phyloP scores from a whole-genome alignment of 1,139 yeast genomes.

The Oligophagozyma castellii region DNA sequence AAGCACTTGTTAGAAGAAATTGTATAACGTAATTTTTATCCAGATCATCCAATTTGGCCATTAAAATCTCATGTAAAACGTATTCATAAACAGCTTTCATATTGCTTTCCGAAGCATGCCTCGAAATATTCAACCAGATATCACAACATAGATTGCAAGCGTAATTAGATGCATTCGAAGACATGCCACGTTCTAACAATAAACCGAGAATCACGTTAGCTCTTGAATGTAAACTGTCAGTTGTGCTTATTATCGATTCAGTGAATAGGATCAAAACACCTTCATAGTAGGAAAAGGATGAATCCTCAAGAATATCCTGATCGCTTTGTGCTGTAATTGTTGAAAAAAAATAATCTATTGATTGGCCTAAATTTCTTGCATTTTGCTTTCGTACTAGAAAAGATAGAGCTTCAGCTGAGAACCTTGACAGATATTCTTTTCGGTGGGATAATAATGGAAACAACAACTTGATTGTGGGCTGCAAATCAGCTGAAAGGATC shows the following conservation, averaged over 20 bases:
- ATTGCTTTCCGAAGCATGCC: constrained; percentile 46
- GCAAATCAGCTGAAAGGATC: constrained; percentile 44
- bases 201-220: constrained; percentile 36
- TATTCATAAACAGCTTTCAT: constrained; percentile 32
- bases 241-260: constrained; percentile 65
- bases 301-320: constrained; percentile 3
- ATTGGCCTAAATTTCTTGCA: constrained; percentile 32
- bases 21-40: constrained; percentile 11
- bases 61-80: not conserved
- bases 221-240: constrained; percentile 63
- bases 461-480: constrained; percentile 53
- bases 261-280: constrained; percentile 52
- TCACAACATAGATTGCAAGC: constrained; percentile 38
- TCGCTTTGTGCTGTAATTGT: constrained; percentile 23
- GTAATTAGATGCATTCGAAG: constrained; percentile 6
- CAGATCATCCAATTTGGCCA: constrained; percentile 13
- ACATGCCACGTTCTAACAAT: constrained; percentile 30
- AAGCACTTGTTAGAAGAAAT: constrained; percentile 32
- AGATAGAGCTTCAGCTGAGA: constrained; percentile 84
- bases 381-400: constrained; percentile 64
- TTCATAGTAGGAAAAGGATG: constrained; percentile 34
- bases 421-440: constrained; percentile 56
- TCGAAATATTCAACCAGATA: constrained; percentile 43
- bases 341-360: constrained; percentile 39
- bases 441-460: constrained; percentile 51